Evolutionary conservation across 306 rosid species (phyloP).

Genomic region (Urtica urens): DNA sequence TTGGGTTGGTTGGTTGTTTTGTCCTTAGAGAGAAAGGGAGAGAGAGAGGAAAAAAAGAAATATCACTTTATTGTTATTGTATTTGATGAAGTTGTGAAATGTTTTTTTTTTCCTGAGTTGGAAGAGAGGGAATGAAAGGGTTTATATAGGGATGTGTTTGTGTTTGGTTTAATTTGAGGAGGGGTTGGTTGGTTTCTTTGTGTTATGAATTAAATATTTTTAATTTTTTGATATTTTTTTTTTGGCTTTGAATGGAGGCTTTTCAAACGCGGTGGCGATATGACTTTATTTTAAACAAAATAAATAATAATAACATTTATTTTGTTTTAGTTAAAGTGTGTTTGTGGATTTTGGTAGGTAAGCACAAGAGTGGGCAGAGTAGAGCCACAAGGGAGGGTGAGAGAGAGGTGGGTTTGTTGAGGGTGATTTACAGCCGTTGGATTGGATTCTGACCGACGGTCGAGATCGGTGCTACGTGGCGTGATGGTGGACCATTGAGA

Average conservation of each 20-base stretch:
- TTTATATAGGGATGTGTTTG: constrained; percentile 18
- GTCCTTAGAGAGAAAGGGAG: background rate
- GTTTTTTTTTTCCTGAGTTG: constrained; percentile 23
- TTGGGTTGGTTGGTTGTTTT: background rate
- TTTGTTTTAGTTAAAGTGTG: too few species aligned
- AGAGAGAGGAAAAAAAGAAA: constrained; percentile 1
- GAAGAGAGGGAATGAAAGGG: constrained; percentile 6
- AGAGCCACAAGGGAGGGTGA: constrained; percentile 14
- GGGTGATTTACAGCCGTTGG: constrained; percentile 14
- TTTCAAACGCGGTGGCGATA: constrained; percentile 1
- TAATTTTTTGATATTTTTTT: too few species aligned
- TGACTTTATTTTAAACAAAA: background rate
- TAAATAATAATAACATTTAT: too few species aligned
- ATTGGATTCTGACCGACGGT: constrained; percentile 16
- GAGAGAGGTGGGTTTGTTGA: constrained; percentile 37
- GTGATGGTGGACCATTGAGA: background rate
- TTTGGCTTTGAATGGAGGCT: background rate
- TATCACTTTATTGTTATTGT: too few species aligned
- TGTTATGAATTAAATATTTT: too few species aligned
- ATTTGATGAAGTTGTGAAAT: background rate
- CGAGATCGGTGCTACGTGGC: constrained; percentile 18
- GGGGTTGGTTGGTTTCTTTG: too few species aligned
- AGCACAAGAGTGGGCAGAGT: constrained; percentile 31
- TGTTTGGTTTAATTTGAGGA: too few species aligned
- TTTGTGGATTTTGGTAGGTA: constrained; percentile 46